Percentiles rank a stretch among this genome's conserved stretches.
Conservation (phyloP, 2,329 filamentous ascomycete species). For the Ceratocystis lukuohia region DNA sequence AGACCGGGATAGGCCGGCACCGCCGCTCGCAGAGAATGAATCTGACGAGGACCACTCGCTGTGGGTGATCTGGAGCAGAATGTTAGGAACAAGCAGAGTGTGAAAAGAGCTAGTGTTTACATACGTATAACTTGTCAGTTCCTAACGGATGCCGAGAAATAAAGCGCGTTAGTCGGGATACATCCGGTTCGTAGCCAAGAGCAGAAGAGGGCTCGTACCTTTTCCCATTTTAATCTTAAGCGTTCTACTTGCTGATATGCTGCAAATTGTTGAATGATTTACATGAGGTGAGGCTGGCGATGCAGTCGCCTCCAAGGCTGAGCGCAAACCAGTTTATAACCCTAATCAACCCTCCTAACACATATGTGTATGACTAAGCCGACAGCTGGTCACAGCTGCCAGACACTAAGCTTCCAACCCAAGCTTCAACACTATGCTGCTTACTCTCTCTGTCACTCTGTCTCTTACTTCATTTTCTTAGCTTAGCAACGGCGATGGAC, state of each 20-base stretch:
- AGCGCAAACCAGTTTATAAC: background rate
- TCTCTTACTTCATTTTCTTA: background rate
- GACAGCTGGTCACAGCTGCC: background rate
- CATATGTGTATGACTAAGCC: background rate
- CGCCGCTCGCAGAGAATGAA: constrained; percentile 69
- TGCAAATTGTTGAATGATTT: background rate
- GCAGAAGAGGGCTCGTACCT: constrained; percentile 9
- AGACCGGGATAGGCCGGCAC: constrained; percentile 50
- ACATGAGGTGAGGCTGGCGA: background rate
- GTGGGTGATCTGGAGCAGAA: constrained; percentile 58
- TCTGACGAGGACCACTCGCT: constrained; percentile 93
- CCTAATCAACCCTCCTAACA: background rate
- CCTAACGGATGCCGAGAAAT: constrained; percentile 22
- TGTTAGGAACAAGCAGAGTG: background rate
- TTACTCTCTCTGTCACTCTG: background rate
- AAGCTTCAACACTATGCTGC: background rate
- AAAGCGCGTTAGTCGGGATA: background rate
- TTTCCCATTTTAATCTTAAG: constrained; percentile 19
- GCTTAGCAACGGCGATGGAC: background rate
- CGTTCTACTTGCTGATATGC: background rate
- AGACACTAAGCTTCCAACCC: background rate
- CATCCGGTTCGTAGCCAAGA: too few species aligned
- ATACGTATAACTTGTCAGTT: constrained; percentile 35
- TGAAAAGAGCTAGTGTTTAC: constrained; percentile 10
- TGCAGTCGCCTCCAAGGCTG: background rate